phyloP scores from a whole-genome alignment of 2,329 filamentous ascomycete genomes.

The Rasamsonia emersonii region DNA sequence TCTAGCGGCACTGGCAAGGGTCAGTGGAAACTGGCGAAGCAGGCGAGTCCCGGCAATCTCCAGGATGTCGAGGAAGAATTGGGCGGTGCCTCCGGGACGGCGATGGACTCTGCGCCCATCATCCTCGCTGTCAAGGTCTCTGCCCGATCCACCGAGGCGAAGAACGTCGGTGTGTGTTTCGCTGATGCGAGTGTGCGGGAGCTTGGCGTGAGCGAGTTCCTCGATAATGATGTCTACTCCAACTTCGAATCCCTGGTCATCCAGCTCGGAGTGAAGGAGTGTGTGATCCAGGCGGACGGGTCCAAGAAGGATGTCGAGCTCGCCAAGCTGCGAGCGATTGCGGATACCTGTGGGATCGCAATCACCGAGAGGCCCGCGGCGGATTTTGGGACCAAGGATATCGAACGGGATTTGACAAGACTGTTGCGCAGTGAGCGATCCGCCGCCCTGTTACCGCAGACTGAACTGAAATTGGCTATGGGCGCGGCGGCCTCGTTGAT shows the following conservation, averaged over 20 bases:
- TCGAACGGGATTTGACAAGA: conserved; percentile 86
- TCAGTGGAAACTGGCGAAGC: conserved; percentile 85
- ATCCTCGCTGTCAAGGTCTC: conserved; percentile 92
- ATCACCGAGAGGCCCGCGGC: conserved; percentile 67
- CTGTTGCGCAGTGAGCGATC: conserved; percentile 80
- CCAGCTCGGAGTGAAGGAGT: conserved; percentile 91
- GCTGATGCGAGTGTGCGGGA: conserved; percentile 94
- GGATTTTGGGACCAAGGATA: conserved; percentile 84
- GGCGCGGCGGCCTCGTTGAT: conserved; percentile 87
- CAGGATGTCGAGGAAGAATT: conserved; percentile 96
- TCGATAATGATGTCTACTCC: conserved; percentile 97
- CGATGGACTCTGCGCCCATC: conserved; percentile 83
- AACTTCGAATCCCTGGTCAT: conserved; percentile 96
- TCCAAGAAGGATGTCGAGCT: conserved; percentile 81
- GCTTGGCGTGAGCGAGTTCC: conserved; percentile 91
- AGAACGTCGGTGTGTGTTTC: conserved; percentile 90
- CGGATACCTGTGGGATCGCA: conserved; percentile 85
- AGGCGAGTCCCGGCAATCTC: conserved; percentile 89
- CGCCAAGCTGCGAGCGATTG: conserved; percentile 76
- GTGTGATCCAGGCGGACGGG: conserved; percentile 71
- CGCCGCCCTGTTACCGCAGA: conserved; percentile 70
- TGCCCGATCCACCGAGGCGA: conserved; percentile 74
- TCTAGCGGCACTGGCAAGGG: conserved; percentile 63
- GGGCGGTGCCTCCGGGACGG: conserved; percentile 47
- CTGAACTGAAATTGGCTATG: conserved; percentile 92